Evolutionary conservation across 805 yeast species (phyloP).

Genomic region (Tetrapisispora namnaoensis): DNA sequence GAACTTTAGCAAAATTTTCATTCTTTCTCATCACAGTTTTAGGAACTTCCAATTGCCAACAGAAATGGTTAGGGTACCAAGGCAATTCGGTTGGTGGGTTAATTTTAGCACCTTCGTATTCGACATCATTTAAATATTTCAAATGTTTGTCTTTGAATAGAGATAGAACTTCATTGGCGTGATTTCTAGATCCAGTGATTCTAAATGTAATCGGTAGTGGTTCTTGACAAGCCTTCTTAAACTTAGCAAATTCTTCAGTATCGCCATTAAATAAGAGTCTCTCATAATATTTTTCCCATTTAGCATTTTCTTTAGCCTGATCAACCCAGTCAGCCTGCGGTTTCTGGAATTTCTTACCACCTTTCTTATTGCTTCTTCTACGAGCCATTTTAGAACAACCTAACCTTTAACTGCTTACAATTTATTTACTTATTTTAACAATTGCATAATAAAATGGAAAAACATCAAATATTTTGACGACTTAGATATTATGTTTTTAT

Average conservation of each 20-base stretch:
- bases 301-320: conserved; percentile 60
- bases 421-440: no score
- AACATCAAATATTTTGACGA: no score
- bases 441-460: no score
- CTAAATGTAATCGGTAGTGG: conserved; percentile 88
- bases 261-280: conserved; percentile 50
- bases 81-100: conserved; percentile 66
- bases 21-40: conserved; percentile 84
- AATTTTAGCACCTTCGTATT: conserved; percentile 59
- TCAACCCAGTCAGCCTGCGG: conserved; percentile 50
- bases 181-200: conserved; percentile 81
- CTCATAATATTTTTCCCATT: conserved; percentile 81
- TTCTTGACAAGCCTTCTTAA: conserved; percentile 67
- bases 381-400: conserved; percentile 16
- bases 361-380: conserved; percentile 20
- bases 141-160: conserved; percentile 68
- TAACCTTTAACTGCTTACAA: no score
- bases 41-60: conserved; percentile 90
- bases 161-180: conserved; percentile 68
- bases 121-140: conserved; percentile 52
- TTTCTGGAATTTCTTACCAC: conserved; percentile 22
- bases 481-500: no score
- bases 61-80: conserved; percentile 82
- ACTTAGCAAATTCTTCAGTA: conserved; percentile 68
- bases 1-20: conserved; percentile 74